Percentiles rank a stretch among this genome's conserved stretches.
phyloP scores from a whole-genome alignment of 2,329 filamentous ascomycete genomes.

The Hirsutella rhossiliensis region DNA sequence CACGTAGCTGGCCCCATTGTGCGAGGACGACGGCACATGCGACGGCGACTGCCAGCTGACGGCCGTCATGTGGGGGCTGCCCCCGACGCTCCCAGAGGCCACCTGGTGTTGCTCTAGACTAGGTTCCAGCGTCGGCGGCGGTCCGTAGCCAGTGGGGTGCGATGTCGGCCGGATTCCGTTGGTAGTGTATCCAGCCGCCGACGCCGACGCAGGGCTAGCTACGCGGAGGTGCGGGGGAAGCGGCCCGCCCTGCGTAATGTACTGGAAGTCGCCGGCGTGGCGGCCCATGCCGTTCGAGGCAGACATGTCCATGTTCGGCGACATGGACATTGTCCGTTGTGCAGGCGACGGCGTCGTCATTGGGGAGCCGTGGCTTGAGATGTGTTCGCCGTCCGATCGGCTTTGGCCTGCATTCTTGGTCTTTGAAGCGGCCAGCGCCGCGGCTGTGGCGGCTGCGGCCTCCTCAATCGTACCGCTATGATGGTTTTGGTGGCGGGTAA shows the following conservation, averaged over 20 bases:
- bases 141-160: constrained; percentile 73
- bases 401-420: constrained; percentile 29
- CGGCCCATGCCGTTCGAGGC: constrained; percentile 56
- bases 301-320: constrained; percentile 64
- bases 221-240: constrained; percentile 76
- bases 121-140: constrained; percentile 74
- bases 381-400: constrained; percentile 59
- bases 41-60: constrained; percentile 81
- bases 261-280: constrained; percentile 52
- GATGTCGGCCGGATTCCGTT: constrained; percentile 61
- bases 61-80: constrained; percentile 74
- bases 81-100: constrained; percentile 55
- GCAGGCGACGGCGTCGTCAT: constrained; percentile 72
- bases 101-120: constrained; percentile 66
- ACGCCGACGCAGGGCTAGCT: constrained; percentile 57
- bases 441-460: constrained; percentile 77
- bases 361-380: constrained; percentile 61
- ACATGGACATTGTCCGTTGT: constrained; percentile 69
- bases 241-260: constrained; percentile 60
- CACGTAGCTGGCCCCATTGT: constrained; percentile 54
- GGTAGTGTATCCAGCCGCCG: constrained; percentile 40
- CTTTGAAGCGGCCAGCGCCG: constrained; percentile 55
- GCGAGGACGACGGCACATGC: constrained; percentile 60
- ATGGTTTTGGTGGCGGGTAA: constrained; percentile 91
- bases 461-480: constrained; percentile 94